Base-by-base conservation (phyloP, 2,329 filamentous ascomycete species). In the Fusarium penzigii region DNA sequence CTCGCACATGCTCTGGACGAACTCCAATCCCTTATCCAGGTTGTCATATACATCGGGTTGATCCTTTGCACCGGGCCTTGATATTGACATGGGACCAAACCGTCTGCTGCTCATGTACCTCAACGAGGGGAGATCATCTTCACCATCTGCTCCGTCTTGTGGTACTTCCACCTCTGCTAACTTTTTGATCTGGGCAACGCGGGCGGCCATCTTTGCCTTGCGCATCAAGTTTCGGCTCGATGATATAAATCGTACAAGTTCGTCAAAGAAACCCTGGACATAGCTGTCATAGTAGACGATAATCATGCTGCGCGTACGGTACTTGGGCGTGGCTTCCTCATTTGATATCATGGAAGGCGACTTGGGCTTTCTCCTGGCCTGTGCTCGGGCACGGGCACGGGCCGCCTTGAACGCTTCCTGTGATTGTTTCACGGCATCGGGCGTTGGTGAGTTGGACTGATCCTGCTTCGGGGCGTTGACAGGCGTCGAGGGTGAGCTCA, bases 261-360 rank as follows among this genome's bases (percentile, higher is more conserved):
- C 80, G 63, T 96, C 92, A 59, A 97, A 91, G 39, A 87, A 85
- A 46, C 84, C 84, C 68, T 97, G 92, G 4, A 95, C 87, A 56
- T 90, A 87, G 61, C 88, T 90, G 68, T 97, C 92, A 68, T 97
- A 97, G 71, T 91, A 92, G n/a, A 97, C 89, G 39, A 94, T 86
- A 39, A 93, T 87, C 79, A 90, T 88, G 51, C 81, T 86, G 59
- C 88, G 83, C 4, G 85, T 85, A 49, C 89, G 85, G 68, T 88
- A 88, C 56, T 84, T 83, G 11, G 76, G 70, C 1, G 76, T 68
- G 2, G 72, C 68, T 11, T 81, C 78, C 38, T 75, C 74, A 36
- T 71, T 75, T 40, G 80, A 83, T 46, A 78, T 61, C 59, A 83
- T 72, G 0, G 81, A 84, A 20, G 79, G 72, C 12, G 78, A 77